These are phyloP conservation scores for Westerdykella sp. DNA, from an alignment of 2,329 filamentous ascomycete genomes.

Conservation along the genomic window DNA sequence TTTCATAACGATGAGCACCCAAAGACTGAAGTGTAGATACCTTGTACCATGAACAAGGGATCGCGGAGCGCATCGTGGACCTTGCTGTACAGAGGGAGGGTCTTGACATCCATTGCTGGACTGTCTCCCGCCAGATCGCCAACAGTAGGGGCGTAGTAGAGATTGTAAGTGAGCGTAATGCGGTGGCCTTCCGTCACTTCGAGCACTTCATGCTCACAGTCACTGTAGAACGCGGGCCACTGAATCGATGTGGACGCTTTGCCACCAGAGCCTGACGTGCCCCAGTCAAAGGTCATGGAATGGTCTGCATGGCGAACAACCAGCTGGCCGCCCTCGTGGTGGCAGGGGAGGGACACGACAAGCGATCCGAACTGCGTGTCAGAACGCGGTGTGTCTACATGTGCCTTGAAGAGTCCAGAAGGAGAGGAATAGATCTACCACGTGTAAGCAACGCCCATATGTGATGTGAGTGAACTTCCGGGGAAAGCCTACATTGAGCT, in stretches of 20 bases:
- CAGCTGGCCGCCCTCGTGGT: constrained; percentile 41
- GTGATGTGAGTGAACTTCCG: neutral
- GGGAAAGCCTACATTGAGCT: constrained; percentile 44
- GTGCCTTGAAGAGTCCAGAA: constrained; percentile 46
- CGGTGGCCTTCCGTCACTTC: constrained; percentile 49
- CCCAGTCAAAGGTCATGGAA: constrained; percentile 41
- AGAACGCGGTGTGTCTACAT: constrained; percentile 51
- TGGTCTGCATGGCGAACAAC: constrained; percentile 39
- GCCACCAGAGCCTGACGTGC: neutral
- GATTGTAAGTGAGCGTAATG: constrained; percentile 56
- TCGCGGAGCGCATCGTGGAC: constrained; percentile 28
- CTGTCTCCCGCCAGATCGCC: constrained; percentile 21
- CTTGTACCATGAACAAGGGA: constrained; percentile 35
- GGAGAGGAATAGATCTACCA: constrained; percentile 47
- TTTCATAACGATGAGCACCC: neutral
- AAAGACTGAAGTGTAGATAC: constrained; percentile 14
- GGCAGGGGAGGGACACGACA: constrained; percentile 46
- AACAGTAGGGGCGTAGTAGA: constrained; percentile 41
- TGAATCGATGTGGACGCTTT: constrained; percentile 13
- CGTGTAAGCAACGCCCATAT: neutral
- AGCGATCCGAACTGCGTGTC: constrained; percentile 48
- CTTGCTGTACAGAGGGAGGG: constrained; percentile 34
- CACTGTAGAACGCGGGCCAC: constrained; percentile 50
- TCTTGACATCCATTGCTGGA: constrained; percentile 24
- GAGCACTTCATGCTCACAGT: constrained; percentile 50